These are phyloP conservation scores for Plasmodium falciparum DNA, from an alignment of 169 alveolate species.

Conservation along the genomic window DNA sequence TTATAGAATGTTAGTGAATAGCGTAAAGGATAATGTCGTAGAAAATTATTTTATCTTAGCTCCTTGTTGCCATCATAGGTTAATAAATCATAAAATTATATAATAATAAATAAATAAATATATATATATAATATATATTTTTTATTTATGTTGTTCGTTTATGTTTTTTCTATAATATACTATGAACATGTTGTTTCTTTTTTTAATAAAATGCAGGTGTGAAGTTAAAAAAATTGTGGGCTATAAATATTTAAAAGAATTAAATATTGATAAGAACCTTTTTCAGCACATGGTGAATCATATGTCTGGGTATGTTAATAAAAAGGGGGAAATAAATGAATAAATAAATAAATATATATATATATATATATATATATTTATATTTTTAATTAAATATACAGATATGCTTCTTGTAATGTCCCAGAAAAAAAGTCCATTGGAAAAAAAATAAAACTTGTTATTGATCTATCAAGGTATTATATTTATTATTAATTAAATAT, in stretches of 20 bases:
- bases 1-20: constrained; percentile 32
- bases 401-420: constrained; percentile 40
- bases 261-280: constrained; percentile 8
- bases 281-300: constrained; percentile 26
- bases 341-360: background rate
- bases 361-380: background rate
- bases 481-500: too few species aligned
- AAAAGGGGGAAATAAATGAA: background rate
- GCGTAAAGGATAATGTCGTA: background rate
- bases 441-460: constrained; percentile 31
- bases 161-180: background rate
- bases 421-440: constrained; percentile 18
- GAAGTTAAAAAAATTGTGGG: constrained; percentile 35
- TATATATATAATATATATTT: background rate
- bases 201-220: constrained; percentile 17
- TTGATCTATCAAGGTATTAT: constrained; percentile 33
- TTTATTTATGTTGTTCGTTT: background rate
- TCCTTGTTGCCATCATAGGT: constrained; percentile 60
- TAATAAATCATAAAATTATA: background rate
- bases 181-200: background rate
- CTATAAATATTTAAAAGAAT: constrained; percentile 11
- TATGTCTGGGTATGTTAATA: constrained; percentile 34
- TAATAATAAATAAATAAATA: background rate
- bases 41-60: constrained; percentile 50
- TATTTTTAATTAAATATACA: background rate